Evolutionary conservation across 192 early-diverging fungal genomes (phyloP).

Genomic region (Diversispora epigaea): DNA sequence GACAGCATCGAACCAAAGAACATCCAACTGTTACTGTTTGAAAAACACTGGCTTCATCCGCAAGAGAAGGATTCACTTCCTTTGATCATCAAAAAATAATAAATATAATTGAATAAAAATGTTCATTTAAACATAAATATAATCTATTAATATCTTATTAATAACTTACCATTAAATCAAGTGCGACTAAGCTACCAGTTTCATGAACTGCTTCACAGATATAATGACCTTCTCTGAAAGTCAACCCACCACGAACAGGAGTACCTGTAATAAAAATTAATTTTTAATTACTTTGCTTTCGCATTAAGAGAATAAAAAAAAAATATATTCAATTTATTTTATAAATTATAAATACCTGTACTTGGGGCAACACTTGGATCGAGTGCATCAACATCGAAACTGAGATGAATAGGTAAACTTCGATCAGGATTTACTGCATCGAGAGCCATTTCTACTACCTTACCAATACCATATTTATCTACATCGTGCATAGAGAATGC

Average conservation of each 20-base stretch:
- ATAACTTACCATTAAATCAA: constrained; percentile 72
- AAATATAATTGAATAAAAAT: background rate
- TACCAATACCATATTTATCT: constrained; percentile 90
- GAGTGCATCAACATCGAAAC: constrained; percentile 94
- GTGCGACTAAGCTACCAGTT: constrained; percentile 84
- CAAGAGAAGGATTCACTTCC: constrained; percentile 90
- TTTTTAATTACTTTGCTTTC: constrained; percentile 9
- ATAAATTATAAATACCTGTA: constrained; percentile 49
- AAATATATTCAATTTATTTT: background rate
- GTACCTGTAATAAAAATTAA: constrained; percentile 59
- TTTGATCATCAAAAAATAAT: background rate
- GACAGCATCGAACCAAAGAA: constrained; percentile 78
- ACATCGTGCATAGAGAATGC: constrained; percentile 97
- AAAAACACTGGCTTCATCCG: constrained; percentile 68
- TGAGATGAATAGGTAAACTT: constrained; percentile 79
- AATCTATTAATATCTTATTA: background rate
- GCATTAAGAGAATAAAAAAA: background rate
- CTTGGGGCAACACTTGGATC: constrained; percentile 93
- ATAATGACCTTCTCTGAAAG: constrained; percentile 96
- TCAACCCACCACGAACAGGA: constrained; percentile 91
- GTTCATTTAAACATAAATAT: background rate
- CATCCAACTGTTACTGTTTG: constrained; percentile 91
- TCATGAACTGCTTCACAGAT: constrained; percentile 89
- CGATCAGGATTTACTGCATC: constrained; percentile 79
- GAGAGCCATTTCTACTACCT: constrained; percentile 88